Conservation (phyloP, 1,139 yeast genomes). For the Starmera stellimalicola region DNA sequence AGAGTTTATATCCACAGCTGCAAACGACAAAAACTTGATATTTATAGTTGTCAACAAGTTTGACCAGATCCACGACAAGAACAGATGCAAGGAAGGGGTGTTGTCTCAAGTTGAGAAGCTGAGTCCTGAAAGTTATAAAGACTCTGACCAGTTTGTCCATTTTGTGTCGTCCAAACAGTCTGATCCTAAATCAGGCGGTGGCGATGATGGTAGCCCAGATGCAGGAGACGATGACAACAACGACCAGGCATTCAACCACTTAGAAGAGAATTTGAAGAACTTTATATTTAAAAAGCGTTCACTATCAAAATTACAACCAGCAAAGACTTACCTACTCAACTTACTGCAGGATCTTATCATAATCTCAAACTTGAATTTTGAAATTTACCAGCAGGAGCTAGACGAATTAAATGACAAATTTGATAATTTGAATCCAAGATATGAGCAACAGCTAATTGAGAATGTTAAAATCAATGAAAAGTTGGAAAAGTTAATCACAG, state of each 20-base stretch:
- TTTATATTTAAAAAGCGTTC: constrained; percentile 88
- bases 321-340: constrained; percentile 72
- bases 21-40: constrained; percentile 83
- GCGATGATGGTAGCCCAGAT: constrained; percentile 23
- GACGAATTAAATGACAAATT: constrained; percentile 37
- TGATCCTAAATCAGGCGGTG: constrained; percentile 24
- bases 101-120: constrained; percentile 79
- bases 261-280: constrained; percentile 77
- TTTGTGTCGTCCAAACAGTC: constrained; percentile 61
- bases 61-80: constrained; percentile 74
- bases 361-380: constrained; percentile 35
- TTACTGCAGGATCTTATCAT: constrained; percentile 54
- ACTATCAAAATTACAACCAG: constrained; percentile 83
- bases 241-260: constrained; percentile 37
- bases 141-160: constrained; percentile 85
- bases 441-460: constrained; percentile 42
- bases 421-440: constrained; percentile 51
- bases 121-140: constrained; percentile 88
- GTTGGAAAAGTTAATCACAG: constrained; percentile 57
- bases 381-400: constrained; percentile 49
- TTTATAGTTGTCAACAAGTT: constrained; percentile 92
- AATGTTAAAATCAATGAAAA: constrained; percentile 49
- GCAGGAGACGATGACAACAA: constrained; percentile 28
- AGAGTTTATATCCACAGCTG: constrained; percentile 86
- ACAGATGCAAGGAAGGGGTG: constrained; percentile 66